Percentiles rank a stretch among this genome's conserved stretches.
Conservation (phyloP, 495 filamentous ascomycete species). For the Gamarada debralockiae region DNA sequence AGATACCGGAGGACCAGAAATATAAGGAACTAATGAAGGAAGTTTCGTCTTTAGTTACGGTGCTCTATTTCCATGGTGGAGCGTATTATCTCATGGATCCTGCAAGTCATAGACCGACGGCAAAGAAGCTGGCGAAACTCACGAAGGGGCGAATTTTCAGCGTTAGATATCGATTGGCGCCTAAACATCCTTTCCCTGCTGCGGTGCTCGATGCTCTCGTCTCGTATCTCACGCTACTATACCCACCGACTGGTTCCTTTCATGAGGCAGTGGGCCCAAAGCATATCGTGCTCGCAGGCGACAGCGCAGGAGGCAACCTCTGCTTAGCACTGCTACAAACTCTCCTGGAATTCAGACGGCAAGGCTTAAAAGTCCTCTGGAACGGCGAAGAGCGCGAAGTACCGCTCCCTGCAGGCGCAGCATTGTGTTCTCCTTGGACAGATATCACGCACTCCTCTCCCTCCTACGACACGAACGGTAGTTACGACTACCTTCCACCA, state of each 20-base stretch:
- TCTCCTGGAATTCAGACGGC: slow-evolving; percentile 64
- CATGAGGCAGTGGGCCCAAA: slow-evolving; percentile 65
- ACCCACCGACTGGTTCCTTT: slow-evolving; percentile 68
- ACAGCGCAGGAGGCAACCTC: slow-evolving; percentile 84
- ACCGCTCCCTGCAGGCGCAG: slow-evolving; percentile 66
- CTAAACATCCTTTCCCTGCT: slow-evolving; percentile 78
- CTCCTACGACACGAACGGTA: slow-evolving; percentile 56
- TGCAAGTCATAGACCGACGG: slow-evolving; percentile 51
- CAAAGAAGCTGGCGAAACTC: slow-evolving; percentile 43
- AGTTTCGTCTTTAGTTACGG: slow-evolving; percentile 56
- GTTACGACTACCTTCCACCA: slow-evolving; percentile 72
- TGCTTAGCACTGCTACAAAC: slow-evolving; percentile 66
- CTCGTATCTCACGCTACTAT: slow-evolving; percentile 78
- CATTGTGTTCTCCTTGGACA: slow-evolving; percentile 67
- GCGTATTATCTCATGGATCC: slow-evolving; percentile 83
- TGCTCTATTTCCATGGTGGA: slow-evolving; percentile 89
- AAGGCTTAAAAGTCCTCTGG: slow-evolving; percentile 51
- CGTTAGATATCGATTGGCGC: slow-evolving; percentile 84
- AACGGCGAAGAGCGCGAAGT: slow-evolving; percentile 52
- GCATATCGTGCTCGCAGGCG: slow-evolving; percentile 78
- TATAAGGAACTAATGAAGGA: slow-evolving; percentile 73
- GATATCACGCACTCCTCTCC: slow-evolving; percentile 74
- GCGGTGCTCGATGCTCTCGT: slow-evolving; percentile 80
- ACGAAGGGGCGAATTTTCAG: slow-evolving; percentile 61
- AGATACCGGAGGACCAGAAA: slow-evolving; percentile 64